phyloP scores from a whole-genome alignment of 2,329 filamentous ascomycete species.

The Fonsecaea pedrosoi region DNA sequence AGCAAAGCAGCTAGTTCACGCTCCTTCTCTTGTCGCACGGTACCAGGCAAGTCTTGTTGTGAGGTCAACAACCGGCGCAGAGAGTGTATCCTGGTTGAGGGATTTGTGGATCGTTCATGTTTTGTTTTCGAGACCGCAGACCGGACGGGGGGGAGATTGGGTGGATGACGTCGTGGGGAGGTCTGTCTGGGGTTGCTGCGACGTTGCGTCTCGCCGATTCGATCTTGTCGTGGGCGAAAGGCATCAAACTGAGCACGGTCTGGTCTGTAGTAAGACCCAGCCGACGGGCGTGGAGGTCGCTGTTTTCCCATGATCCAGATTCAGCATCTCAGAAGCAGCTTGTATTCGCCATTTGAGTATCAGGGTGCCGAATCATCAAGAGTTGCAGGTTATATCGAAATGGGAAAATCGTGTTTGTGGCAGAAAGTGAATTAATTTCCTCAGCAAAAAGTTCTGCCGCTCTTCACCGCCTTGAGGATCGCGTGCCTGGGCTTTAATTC shows the following conservation, averaged over 20 bases:
- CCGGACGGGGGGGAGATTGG: constrained; percentile 15
- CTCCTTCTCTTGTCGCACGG: constrained; percentile 64
- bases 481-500: background rate
- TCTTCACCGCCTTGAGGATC: constrained; percentile 21
- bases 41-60: constrained; percentile 56
- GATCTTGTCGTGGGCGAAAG: constrained; percentile 12
- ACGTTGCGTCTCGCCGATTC: background rate
- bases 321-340: background rate
- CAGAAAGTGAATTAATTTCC: background rate
- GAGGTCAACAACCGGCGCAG: constrained; percentile 35
- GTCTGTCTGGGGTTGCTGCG: background rate
- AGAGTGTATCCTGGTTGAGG: constrained; percentile 40
- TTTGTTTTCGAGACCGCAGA: constrained; percentile 35
- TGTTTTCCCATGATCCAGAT: constrained; percentile 19
- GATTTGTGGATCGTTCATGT: constrained; percentile 36
- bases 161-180: background rate
- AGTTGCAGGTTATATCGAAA: background rate
- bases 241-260: background rate
- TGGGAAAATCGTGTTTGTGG: background rate
- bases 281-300: background rate
- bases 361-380: background rate
- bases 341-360: too few relatives aligned
- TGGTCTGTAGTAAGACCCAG: background rate
- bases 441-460: constrained; percentile 29
- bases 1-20: constrained; percentile 64